Evolutionary conservation across 495 filamentous ascomycete species (phyloP).

Genomic region (Chaetomium fimeti): DNA sequence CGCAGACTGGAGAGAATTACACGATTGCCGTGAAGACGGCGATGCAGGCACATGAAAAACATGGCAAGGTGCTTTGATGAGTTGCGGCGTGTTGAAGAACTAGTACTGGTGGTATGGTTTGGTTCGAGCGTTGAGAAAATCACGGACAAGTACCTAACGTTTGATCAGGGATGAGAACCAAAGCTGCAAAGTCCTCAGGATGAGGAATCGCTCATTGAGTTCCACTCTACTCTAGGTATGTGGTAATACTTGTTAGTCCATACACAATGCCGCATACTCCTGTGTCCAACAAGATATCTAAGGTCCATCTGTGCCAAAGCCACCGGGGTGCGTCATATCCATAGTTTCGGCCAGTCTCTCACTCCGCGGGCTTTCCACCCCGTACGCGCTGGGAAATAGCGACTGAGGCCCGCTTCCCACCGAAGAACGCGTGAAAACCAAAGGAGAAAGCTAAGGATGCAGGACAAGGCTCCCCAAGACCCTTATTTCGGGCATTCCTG

Average conservation of each 20-base stretch:
- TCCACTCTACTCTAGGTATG: background rate
- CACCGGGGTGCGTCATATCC: background rate
- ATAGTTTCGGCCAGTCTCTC: no score
- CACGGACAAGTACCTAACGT: no score
- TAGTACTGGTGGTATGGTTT: background rate
- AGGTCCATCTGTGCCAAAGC: background rate
- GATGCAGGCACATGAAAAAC: slow-evolving; percentile 24
- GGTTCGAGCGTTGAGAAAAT: background rate
- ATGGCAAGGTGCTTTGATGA: slow-evolving; percentile 15
- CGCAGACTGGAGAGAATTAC: slow-evolving; percentile 44
- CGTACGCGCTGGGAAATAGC: no score
- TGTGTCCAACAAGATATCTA: background rate
- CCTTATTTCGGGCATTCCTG: background rate
- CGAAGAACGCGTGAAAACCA: no score
- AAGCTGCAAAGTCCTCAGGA: no score
- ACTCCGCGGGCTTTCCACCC: no score
- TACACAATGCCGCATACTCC: background rate
- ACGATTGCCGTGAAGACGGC: slow-evolving; percentile 37
- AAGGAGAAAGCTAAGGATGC: no score
- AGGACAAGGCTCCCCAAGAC: background rate
- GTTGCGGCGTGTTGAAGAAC: background rate
- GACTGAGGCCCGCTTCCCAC: no score
- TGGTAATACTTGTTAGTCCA: background rate
- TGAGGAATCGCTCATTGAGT: no score
- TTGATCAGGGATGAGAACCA: no score